phyloP scores from a whole-genome alignment of 495 filamentous ascomycete genomes.

The Penicillium soppii region DNA sequence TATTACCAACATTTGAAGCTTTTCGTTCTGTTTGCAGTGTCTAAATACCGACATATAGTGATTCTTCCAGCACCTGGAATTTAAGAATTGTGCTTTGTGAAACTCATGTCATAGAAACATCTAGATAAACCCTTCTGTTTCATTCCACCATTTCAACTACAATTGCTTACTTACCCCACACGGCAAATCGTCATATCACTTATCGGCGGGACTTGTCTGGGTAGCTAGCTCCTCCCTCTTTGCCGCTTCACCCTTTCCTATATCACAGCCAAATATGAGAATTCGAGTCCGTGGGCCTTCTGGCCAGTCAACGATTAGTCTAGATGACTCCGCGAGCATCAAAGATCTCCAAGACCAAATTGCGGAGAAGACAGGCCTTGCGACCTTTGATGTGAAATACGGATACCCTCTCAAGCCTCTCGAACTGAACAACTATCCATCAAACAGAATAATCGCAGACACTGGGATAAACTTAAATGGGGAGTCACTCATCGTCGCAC shows the following conservation, averaged over 20 bases:
- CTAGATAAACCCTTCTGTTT: background rate
- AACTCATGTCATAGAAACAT: too few relatives aligned
- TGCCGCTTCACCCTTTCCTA: background rate
- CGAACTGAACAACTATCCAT: constrained; percentile 50
- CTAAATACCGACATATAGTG: too few relatives aligned
- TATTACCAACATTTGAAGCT: too few relatives aligned
- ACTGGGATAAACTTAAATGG: constrained; percentile 71
- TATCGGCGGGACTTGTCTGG: constrained; percentile 6
- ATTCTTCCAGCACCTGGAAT: too few relatives aligned
- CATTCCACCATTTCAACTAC: background rate
- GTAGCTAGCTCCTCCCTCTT: background rate
- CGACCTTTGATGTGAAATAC: constrained; percentile 73
- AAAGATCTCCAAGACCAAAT: constrained; percentile 59
- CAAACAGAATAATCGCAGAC: constrained; percentile 48
- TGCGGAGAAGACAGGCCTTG: constrained; percentile 49
- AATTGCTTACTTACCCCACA: constrained; percentile 11
- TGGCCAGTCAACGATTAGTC: constrained; percentile 59
- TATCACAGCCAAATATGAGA: constrained; percentile 45
- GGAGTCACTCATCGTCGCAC: constrained; percentile 73
- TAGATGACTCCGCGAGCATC: constrained; percentile 65
- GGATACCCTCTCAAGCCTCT: constrained; percentile 78
- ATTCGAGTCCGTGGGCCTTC: constrained; percentile 62
- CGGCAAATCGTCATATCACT: constrained; percentile 14
- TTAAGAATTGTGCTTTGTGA: too few relatives aligned
- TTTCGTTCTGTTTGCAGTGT: too few relatives aligned